Percentiles rank a stretch among this genome's conserved stretches.
phyloP scores from a whole-genome alignment of 768 basidiomycete species.

The Mycena olivaceomarginata region DNA sequence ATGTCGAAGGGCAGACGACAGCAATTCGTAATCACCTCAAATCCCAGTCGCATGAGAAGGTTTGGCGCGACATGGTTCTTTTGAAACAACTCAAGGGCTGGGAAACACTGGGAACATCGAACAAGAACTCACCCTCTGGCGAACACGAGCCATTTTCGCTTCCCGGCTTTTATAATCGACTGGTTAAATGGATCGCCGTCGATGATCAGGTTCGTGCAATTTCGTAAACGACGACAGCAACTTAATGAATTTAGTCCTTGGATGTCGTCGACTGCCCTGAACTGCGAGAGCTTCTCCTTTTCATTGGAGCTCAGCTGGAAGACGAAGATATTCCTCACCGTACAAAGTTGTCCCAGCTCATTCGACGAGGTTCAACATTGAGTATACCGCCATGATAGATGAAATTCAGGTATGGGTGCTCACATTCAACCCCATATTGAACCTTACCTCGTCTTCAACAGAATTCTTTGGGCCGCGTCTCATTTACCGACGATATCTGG shows the following conservation, averaged over 20 bases:
- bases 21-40: neutral
- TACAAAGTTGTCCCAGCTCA: neutral
- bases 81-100: neutral
- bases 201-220: constrained; percentile 11
- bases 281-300: neutral
- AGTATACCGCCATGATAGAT: neutral
- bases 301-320: neutral
- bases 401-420: neutral
- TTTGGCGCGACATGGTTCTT: neutral
- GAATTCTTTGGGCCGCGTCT: constrained; percentile 30
- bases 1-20: neutral
- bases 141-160: constrained; percentile 4
- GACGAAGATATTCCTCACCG: constrained; percentile 10
- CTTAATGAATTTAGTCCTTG: neutral
- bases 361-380: neutral
- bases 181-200: constrained; percentile 11
- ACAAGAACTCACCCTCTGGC: neutral
- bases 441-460: neutral
- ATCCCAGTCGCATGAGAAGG: neutral
- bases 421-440: too few relatives aligned
- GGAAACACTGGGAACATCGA: neutral
- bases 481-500: constrained; percentile 45
- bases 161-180: neutral
- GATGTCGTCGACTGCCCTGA: constrained; percentile 9
- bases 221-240: neutral